Evolutionary conservation across 2,329 filamentous ascomycete species (phyloP), one percentile per base, ranked within the genome.

Genomic region (Neocatenulostroma microsporum): DNA sequence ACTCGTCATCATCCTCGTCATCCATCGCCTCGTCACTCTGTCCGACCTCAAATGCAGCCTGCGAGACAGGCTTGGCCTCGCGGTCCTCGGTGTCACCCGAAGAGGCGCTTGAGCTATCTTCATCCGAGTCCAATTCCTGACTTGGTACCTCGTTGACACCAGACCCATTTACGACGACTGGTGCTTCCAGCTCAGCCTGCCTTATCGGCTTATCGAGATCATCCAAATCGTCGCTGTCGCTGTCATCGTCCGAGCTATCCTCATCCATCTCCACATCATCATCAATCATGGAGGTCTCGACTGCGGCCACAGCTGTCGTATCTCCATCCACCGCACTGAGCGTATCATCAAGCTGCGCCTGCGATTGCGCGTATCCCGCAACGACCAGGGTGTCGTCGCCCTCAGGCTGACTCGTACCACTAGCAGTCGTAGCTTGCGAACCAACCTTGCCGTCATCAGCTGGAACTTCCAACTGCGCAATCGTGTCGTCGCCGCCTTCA

Each of bases 261-360:
- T 54, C 48, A 14, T 69, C 65, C 15, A 26, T 34, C 12, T 37
- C 40, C 4, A 28, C 27, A 15, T 37, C 39, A 5, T 37, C 34
- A 21, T 28, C n/a, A 10, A 17, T 25, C 23, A 24, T 24, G 23
- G 8, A 8, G 9, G 23, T 24, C 9, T 24, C 23, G 23, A 8
- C 23, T 30, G 28, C 28, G 15, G 28, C 15, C 9, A 30, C 9
- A 9, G 9, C 15, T 30, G n/a, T n/a, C n/a, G n/a, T n/a, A n/a
- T n/a, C n/a, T n/a, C n/a, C n/a, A n/a, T n/a, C n/a, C n/a, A n/a
- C n/a, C n/a, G n/a, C n/a, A n/a, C n/a, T n/a, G n/a, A n/a, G n/a
- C n/a, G n/a, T n/a, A n/a, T n/a, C n/a, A n/a, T n/a, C n/a, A n/a
- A n/a, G n/a, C n/a, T n/a, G n/a, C n/a, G n/a, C n/a, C n/a, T n/a